Base-by-base conservation (phyloP, 805 yeast genomes). In the Yarrowia sp. region DNA sequence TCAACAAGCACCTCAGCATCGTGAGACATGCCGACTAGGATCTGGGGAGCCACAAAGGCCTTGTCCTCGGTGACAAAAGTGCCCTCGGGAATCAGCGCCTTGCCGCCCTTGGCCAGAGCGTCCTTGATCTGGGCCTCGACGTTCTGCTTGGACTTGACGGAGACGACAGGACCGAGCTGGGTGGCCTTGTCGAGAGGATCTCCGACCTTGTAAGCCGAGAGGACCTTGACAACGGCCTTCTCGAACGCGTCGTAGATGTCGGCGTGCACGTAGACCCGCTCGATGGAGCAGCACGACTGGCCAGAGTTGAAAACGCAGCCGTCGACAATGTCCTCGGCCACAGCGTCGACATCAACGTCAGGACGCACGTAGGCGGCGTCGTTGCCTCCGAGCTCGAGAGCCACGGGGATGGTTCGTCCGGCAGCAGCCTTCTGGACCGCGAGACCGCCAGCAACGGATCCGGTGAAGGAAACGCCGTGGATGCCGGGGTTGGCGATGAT, bases 271-370 rank as follows among this genome's bases (percentile, higher is more conserved):
- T 87, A 89, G 65, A 89, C 82, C 74, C 97, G 86, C 66, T 96
- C 90, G 73, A 96, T 94, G 25, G 96, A 93, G 77, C 93, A 87
- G 78, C 97, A 90, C 64, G 88, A 92, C 77, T 90, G 96, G 78
- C 97, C 97, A 63, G 96, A 85, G 78, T 90, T 90, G 81, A 81
- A 88, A 78, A 85, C 84, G 67, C 90, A 88, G 77, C 96, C 96
- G 58, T 81, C 78, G 64, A 88, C 81, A 66, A 88, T 80, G 72
- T 81, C 81, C 68, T 81, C 81, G 55, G 90, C 86, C 62, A 94
- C 84, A 62, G 78, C 78, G 35, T 81, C 80, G 63, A 87, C 71
- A 70, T 88, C 84, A 38, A 83, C 87, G 71, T 89, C 96, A 64
- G 82, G 80, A 70, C 89, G 85, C 58, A 90, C 87, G 69, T 89